Conservation (phyloP, 306 rosid species). For the Vicia sativa region DNA sequence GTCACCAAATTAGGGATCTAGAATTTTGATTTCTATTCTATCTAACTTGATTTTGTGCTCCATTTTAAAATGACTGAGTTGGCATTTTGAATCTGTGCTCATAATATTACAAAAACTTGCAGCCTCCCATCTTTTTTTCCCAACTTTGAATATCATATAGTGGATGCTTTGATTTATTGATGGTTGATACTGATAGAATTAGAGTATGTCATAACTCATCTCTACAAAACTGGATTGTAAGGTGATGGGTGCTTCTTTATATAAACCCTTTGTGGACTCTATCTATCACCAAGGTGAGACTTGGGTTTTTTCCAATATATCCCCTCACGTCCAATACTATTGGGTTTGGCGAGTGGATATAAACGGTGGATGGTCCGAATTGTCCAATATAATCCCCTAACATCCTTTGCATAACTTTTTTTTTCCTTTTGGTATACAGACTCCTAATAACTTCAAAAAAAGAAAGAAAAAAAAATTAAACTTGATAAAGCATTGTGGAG, state of each 20-base stretch:
- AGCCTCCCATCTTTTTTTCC: not conserved
- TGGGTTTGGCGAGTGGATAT: too few relatives aligned
- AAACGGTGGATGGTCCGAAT: too few relatives aligned
- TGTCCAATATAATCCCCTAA: too few relatives aligned
- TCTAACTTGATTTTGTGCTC: conserved; percentile 15
- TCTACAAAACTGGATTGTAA: too few relatives aligned
- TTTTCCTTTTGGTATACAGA: not conserved
- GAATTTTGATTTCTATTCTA: conserved; percentile 12
- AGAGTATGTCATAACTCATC: too few relatives aligned
- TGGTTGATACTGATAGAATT: conserved; percentile 24
- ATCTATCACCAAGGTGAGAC: too few relatives aligned
- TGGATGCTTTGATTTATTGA: conserved; percentile 5
- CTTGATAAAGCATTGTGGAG: conserved; percentile 12
- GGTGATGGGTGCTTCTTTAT: too few relatives aligned
- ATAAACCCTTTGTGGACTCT: too few relatives aligned
- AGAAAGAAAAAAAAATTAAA: not conserved
- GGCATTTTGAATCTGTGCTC: conserved; percentile 34
- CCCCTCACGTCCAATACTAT: too few relatives aligned
- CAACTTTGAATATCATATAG: conserved; percentile 3
- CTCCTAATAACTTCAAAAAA: not conserved
- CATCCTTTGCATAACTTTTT: not conserved
- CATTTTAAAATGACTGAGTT: conserved; percentile 15
- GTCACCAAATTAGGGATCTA: conserved; percentile 33
- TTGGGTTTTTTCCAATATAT: too few relatives aligned
- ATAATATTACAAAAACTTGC: conserved; percentile 14